A percentile compares a stretch with the other conserved stretches of the same genome.
Conservation (phyloP, 1,284 basidiomycete genomes). For the Schizophyllum commune region DNA sequence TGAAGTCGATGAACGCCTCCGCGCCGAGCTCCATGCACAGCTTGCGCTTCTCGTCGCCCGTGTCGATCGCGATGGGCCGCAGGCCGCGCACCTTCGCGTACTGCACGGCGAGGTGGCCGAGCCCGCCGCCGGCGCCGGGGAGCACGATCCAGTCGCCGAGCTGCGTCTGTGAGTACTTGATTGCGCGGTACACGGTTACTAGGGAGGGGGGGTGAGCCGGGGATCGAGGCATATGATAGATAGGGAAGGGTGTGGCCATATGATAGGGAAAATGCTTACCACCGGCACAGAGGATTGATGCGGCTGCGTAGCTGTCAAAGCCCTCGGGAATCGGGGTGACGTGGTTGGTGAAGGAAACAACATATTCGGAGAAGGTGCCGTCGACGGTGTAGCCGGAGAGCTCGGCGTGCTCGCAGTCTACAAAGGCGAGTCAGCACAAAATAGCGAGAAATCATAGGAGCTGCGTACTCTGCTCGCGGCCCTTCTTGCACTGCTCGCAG, state of each 20-base stretch:
- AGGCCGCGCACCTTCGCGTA: slow-evolving; percentile 71
- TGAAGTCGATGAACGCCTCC: slow-evolving; percentile 76
- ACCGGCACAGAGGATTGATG: slow-evolving; percentile 79
- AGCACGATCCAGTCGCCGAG: slow-evolving; percentile 77
- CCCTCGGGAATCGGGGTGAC: slow-evolving; percentile 60
- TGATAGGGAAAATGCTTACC: slow-evolving; percentile 14
- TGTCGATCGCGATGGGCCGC: slow-evolving; percentile 63
- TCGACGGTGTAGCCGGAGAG: slow-evolving; percentile 50
- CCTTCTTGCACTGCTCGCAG: slow-evolving; percentile 72
- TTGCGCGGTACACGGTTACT: slow-evolving; percentile 74
- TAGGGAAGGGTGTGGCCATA: not conserved
- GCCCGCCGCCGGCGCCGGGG: slow-evolving; percentile 70
- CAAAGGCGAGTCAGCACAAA: slow-evolving; percentile 6
- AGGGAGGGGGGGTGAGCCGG: slow-evolving; percentile 32
- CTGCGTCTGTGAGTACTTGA: slow-evolving; percentile 61
- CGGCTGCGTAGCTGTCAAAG: slow-evolving; percentile 60
- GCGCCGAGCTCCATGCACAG: slow-evolving; percentile 69
- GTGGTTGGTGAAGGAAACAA: slow-evolving; percentile 50
- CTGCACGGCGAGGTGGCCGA: slow-evolving; percentile 69
- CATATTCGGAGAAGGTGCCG: slow-evolving; percentile 47
- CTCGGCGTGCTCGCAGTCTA: slow-evolving; percentile 32
- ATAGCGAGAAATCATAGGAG: not conserved
- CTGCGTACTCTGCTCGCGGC: slow-evolving; percentile 60
- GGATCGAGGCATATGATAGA: not conserved
- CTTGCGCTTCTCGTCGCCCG: slow-evolving; percentile 66